Conservation (phyloP, 371 early-diverging fungal genomes). For the Parasitella parasitica region DNA sequence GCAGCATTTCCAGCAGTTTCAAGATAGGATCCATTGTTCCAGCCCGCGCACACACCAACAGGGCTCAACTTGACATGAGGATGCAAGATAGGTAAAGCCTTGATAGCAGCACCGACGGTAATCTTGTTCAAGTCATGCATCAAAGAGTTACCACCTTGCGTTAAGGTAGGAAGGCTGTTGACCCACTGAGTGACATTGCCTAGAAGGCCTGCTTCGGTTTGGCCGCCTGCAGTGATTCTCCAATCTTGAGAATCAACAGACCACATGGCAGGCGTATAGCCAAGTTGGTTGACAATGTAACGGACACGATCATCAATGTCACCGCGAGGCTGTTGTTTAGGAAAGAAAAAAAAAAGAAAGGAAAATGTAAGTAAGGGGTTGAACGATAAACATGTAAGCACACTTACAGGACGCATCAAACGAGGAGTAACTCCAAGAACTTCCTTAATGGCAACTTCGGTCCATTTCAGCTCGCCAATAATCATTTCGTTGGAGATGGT, state of each 20-base stretch:
- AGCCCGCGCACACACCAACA: conserved; percentile 40
- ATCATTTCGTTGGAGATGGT: conserved; percentile 58
- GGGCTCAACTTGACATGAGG: conserved; percentile 39
- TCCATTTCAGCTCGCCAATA: conserved; percentile 64
- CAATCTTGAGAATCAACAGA: conserved; percentile 50
- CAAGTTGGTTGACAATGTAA: conserved; percentile 42
- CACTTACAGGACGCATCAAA: conserved; percentile 58
- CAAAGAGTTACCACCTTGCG: conserved; percentile 53
- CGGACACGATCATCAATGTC: conserved; percentile 56
- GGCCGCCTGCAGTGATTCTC: conserved; percentile 33
- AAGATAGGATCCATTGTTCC: conserved; percentile 33
- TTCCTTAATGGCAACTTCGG: conserved; percentile 55
- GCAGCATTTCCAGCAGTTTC: conserved; percentile 15
- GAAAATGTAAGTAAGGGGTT: not conserved
- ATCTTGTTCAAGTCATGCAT: conserved; percentile 56
- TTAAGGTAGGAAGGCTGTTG: conserved; percentile 32
- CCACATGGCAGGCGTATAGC: conserved; percentile 51
- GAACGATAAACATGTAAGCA: not conserved
- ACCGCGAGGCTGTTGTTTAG: conserved; percentile 45
- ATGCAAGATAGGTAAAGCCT: conserved; percentile 50
- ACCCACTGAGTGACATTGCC: conserved; percentile 52
- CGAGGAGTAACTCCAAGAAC: conserved; percentile 59
- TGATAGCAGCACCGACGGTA: conserved; percentile 62
- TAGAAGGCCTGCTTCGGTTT: conserved; percentile 34
- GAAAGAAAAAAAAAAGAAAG: too few relatives aligned